Percentiles rank a stretch among this genome's conserved stretches.
Evolutionary conservation across 139 green algal genomes (phyloP).

Genomic region (Tetraselmis striata): DNA sequence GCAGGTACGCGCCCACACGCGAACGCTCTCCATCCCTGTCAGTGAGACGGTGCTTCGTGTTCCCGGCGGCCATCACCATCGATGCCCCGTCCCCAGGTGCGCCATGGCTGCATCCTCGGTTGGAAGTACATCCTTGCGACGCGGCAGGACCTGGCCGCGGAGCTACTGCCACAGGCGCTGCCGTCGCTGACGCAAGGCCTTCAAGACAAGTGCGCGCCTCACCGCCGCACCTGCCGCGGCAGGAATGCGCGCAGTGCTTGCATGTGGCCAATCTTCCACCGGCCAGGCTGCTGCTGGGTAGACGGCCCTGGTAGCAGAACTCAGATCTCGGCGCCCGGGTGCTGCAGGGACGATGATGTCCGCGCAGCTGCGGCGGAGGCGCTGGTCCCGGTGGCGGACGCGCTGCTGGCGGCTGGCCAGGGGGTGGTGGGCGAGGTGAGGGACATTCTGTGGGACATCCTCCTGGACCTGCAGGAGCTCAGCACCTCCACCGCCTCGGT

Average conservation of each 20-base stretch:
- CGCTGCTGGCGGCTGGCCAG: slow-evolving; percentile 27
- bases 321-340: too few species aligned
- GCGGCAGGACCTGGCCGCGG: slow-evolving; percentile 21
- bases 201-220: slow-evolving; percentile 6
- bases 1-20: not conserved
- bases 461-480: slow-evolving; percentile 78
- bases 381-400: slow-evolving; percentile 61
- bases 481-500: slow-evolving; percentile 62
- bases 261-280: too few species aligned
- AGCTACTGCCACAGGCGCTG: slow-evolving; percentile 56
- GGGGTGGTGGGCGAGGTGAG: slow-evolving; percentile 21
- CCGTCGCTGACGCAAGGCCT: slow-evolving; percentile 51
- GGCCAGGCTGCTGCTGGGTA: too few species aligned
- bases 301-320: too few species aligned
- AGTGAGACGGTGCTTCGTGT: too few species aligned
- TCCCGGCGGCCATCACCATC: too few species aligned
- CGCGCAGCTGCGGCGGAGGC: slow-evolving; percentile 83
- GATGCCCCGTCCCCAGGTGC: slow-evolving; percentile 30
- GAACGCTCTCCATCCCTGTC: not conserved
- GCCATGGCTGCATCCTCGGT: slow-evolving; percentile 72
- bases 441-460: slow-evolving; percentile 63
- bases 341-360: slow-evolving; percentile 85
- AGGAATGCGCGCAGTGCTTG: too few species aligned
- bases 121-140: slow-evolving; percentile 87
- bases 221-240: too few species aligned